Evolutionary conservation across 129 eudicot genomes (phyloP), one percentile per base, ranked within the genome.

Genomic region (Flaveria sonorensis): DNA sequence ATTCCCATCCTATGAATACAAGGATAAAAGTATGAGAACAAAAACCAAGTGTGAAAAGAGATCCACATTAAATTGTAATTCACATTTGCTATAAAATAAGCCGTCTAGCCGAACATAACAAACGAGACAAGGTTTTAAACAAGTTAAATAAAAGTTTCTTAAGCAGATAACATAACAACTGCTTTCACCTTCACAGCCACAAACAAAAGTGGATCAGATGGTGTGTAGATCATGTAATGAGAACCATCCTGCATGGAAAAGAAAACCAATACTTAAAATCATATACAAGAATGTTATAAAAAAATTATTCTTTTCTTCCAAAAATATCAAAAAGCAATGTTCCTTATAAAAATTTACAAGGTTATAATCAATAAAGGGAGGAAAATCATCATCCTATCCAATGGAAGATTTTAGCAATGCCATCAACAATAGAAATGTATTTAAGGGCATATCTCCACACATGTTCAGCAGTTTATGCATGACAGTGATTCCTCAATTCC

Each of bases 171-270:
- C 32, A 71, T 10, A 47, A 48, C 32, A 57, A 39, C 1, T 26
- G 18, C 10, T 36, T 78, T 67, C 87, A 94, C 98, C 97, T 91
- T 91, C 23, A 83, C 88, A 36, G 93, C 96, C 76, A 94, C 97
- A 86, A 89, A 89, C 70, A 94, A 82, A 70, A 94, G 97, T 51
- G 98, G 98, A 66, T 94, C 96, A 4, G 96, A 83, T 19, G 98
- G 97, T 36, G 98, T 94, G 83, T 91, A 94, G 67, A 94, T 88
- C 93, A 94, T 89, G 89, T 94, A 94, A 84, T 94, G 97, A 71
- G 92, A 79, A 83, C 98, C 98, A 76, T 89, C 93, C 97, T 94
- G 89, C 78, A 64, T 8, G 45, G 78, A 53, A 64, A 74, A 59
- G 10, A 45, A 21, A 0, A 48, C 39, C 10, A 63, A 14, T 16